phyloP scores from a whole-genome alignment of 2,329 filamentous ascomycete genomes.

The Diaporthe amygdali region DNA sequence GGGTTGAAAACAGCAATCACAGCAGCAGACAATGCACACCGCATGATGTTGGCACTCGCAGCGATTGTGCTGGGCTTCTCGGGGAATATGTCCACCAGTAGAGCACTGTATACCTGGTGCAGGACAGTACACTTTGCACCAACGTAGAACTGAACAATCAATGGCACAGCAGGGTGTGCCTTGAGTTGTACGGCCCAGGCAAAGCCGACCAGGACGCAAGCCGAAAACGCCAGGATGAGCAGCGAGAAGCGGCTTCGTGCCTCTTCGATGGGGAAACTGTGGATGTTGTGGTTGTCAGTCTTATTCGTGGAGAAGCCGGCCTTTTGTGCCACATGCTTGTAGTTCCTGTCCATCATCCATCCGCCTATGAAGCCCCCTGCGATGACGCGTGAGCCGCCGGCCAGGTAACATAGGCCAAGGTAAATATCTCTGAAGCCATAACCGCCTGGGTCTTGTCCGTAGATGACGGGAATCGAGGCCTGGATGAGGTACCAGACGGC shows the following conservation, averaged over 20 bases:
- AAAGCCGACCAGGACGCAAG: slow-evolving; percentile 55
- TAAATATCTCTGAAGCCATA: slow-evolving; percentile 52
- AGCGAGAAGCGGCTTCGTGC: slow-evolving; percentile 56
- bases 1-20: slow-evolving; percentile 60
- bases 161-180: slow-evolving; percentile 53
- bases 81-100: slow-evolving; percentile 65
- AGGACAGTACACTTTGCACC: slow-evolving; percentile 59
- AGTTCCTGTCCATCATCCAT: slow-evolving; percentile 65
- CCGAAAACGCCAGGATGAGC: slow-evolving; percentile 57
- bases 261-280: slow-evolving; percentile 55
- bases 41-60: slow-evolving; percentile 63
- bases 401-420: slow-evolving; percentile 54
- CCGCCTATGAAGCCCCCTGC: slow-evolving; percentile 55
- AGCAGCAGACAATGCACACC: slow-evolving; percentile 61
- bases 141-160: slow-evolving; percentile 58
- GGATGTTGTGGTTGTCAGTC: slow-evolving; percentile 52
- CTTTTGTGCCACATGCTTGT: slow-evolving; percentile 63
- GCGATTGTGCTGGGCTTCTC: slow-evolving; percentile 60
- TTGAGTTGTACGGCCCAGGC: slow-evolving; percentile 58
- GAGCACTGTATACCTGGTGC: slow-evolving; percentile 62
- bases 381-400: slow-evolving; percentile 51
- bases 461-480: slow-evolving; percentile 54
- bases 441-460: slow-evolving; percentile 50
- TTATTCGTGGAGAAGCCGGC: slow-evolving; percentile 61
- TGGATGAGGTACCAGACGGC: slow-evolving; percentile 57